phyloP scores from a whole-genome alignment of 345 rosid genomes.

The Euphorbia peplus region DNA sequence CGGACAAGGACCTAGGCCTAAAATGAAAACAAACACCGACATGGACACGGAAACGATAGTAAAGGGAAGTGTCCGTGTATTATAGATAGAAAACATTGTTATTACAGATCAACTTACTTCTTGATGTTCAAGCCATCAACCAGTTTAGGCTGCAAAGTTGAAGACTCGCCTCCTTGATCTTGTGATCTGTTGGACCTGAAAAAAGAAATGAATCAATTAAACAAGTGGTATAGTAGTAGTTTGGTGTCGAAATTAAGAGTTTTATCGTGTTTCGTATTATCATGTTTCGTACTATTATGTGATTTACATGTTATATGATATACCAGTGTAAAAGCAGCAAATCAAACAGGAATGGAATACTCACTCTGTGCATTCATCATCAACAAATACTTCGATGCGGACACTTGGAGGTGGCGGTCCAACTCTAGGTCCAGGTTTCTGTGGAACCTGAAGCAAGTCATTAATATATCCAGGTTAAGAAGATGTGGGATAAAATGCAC shows the following conservation, averaged over 20 bases:
- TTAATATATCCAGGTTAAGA: slow-evolving; percentile 10
- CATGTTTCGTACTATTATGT: too few relatives aligned
- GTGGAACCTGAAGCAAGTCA: slow-evolving; percentile 54
- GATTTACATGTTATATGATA: too few relatives aligned
- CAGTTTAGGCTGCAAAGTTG: slow-evolving; percentile 34
- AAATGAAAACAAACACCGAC: too few relatives aligned
- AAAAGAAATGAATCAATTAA: not conserved
- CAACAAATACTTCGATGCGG: slow-evolving; percentile 71
- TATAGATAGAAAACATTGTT: too few relatives aligned
- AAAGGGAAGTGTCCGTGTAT: too few relatives aligned
- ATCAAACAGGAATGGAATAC: slow-evolving; percentile 24
- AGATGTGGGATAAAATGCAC: too few relatives aligned
- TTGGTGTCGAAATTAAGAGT: not conserved
- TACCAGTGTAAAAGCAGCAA: not conserved
- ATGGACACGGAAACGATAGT: too few relatives aligned
- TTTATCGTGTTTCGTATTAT: too few relatives aligned
- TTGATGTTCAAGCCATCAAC: slow-evolving; percentile 42
- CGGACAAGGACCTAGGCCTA: too few relatives aligned
- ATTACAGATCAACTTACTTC: slow-evolving; percentile 40
- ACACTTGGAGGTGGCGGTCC: slow-evolving; percentile 41
- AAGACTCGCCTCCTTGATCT: slow-evolving; percentile 27
- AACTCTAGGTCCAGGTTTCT: slow-evolving; percentile 41
- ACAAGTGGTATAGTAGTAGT: not conserved
- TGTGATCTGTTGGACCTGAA: slow-evolving; percentile 26
- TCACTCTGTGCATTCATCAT: slow-evolving; percentile 68